phyloP scores from a whole-genome alignment of 805 yeast genomes.

The Zygoascus ofunaensis region DNA sequence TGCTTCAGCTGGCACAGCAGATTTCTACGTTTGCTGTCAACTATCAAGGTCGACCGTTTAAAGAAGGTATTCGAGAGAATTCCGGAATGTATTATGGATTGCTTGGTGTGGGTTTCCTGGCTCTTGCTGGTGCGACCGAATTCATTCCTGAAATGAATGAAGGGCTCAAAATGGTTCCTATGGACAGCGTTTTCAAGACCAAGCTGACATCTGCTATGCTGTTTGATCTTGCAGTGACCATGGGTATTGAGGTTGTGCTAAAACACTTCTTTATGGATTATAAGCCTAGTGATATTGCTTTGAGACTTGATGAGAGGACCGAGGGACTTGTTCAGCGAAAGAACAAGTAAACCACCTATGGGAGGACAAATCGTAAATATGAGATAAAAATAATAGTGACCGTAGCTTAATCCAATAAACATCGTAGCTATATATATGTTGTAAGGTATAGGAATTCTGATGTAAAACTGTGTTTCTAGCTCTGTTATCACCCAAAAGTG shows the following conservation, averaged over 20 bases:
- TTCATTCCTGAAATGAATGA: constrained; percentile 90
- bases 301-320: constrained; percentile 26
- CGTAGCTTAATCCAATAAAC: too few species aligned
- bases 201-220: constrained; percentile 67
- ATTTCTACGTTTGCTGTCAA: constrained; percentile 96
- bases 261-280: constrained; percentile 80
- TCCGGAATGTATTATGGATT: constrained; percentile 96
- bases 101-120: constrained; percentile 80
- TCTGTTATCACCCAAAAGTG: too few species aligned
- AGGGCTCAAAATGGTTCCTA: constrained; percentile 84
- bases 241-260: constrained; percentile 69
- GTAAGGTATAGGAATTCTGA: too few species aligned
- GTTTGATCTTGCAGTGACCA: constrained; percentile 67
- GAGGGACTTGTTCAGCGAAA: constrained; percentile 15
- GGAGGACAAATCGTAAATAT: too few species aligned
- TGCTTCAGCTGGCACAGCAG: constrained; percentile 90
- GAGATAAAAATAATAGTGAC: too few species aligned
- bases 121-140: constrained; percentile 88
- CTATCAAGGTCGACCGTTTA: constrained; percentile 94
- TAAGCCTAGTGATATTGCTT: constrained; percentile 85
- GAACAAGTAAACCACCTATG: constrained; percentile 14
- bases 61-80: constrained; percentile 81
- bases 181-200: constrained; percentile 62
- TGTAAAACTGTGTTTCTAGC: too few species aligned
- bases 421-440: too few species aligned